These are phyloP conservation scores for Puccinia horiana DNA, from an alignment of 1,284 basidiomycete genomes.

Conservation along the genomic window DNA sequence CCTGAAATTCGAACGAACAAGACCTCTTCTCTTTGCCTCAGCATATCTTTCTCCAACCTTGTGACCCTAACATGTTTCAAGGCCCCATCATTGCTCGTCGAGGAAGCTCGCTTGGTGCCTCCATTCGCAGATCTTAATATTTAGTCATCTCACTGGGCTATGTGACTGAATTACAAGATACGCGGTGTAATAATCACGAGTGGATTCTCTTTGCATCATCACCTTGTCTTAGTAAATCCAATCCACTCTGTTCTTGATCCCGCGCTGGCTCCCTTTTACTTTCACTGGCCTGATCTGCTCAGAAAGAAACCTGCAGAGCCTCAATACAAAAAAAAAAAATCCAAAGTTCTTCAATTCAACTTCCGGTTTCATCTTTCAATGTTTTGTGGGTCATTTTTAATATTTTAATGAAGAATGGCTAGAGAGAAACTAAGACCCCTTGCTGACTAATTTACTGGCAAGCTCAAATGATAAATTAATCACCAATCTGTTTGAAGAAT, in stretches of 20 bases:
- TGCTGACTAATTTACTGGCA: slow-evolving; percentile 84
- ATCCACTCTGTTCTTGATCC: too few relatives aligned
- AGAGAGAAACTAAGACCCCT: slow-evolving; percentile 98
- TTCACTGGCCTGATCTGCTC: slow-evolving; percentile 76
- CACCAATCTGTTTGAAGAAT: slow-evolving; percentile 80
- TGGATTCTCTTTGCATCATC: too few relatives aligned
- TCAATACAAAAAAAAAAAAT: too few relatives aligned
- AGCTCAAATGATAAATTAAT: slow-evolving; percentile 81
- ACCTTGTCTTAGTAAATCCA: too few relatives aligned
- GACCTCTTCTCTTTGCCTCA: slow-evolving; percentile 8
- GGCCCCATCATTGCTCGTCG: slow-evolving; percentile 10
- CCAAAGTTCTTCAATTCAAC: slow-evolving; percentile 81
- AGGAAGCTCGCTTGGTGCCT: background rate
- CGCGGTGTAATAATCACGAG: too few relatives aligned
- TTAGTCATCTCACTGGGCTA: background rate
- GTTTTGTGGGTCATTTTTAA: slow-evolving; percentile 96
- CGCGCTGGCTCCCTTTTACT: slow-evolving; percentile 84
- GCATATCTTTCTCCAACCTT: slow-evolving; percentile 4
- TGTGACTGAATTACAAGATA: too few relatives aligned
- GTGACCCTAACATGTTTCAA: background rate
- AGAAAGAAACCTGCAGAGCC: slow-evolving; percentile 56
- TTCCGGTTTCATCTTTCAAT: slow-evolving; percentile 88
- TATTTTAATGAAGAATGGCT: slow-evolving; percentile 96
- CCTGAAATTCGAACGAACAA: background rate
- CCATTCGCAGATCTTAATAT: background rate